These are phyloP conservation scores for Oryza australiensis DNA, from an alignment of 176 grass and related monocot genomes.

Conservation along the genomic window DNA sequence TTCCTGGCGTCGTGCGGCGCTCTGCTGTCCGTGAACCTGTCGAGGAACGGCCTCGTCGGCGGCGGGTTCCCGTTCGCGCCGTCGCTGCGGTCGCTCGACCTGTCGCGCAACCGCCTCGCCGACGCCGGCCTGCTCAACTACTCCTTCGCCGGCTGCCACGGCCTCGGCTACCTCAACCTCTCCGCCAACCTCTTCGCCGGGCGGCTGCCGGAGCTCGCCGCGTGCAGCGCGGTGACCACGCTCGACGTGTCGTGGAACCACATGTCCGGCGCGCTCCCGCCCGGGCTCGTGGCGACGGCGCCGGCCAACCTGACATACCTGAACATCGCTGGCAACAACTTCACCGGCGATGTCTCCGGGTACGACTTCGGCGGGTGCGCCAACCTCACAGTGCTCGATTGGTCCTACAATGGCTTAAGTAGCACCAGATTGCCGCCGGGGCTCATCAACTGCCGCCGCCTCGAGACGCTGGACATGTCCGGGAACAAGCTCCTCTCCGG, in stretches of 20 bases:
- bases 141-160: constrained; percentile 65
- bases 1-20: constrained; percentile 61
- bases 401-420: constrained; percentile 66
- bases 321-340: constrained; percentile 73
- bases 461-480: constrained; percentile 65
- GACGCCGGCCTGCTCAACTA: constrained; percentile 68
- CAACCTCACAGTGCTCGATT: constrained; percentile 57
- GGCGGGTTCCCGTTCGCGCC: constrained; percentile 59
- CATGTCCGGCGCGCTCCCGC: constrained; percentile 60
- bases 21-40: constrained; percentile 66
- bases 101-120: constrained; percentile 67
- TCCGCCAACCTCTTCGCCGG: constrained; percentile 74
- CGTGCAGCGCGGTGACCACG: constrained; percentile 51
- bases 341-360: constrained; percentile 67
- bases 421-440: constrained; percentile 42
- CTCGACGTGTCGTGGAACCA: constrained; percentile 80
- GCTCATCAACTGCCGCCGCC: constrained; percentile 54
- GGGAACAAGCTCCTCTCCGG: constrained; percentile 63
- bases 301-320: constrained; percentile 51
- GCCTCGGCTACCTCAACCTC: constrained; percentile 77
- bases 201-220: constrained; percentile 41
- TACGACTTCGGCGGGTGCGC: constrained; percentile 67
- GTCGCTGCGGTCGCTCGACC: constrained; percentile 62
- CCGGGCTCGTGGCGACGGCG: constrained; percentile 42
- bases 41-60: constrained; percentile 57